A percentile compares a stretch with the other conserved stretches of the same genome.
These are phyloP conservation scores for Penicillium atrosanguineum DNA, from an alignment of 495 filamentous ascomycete species.

Conservation along the genomic window DNA sequence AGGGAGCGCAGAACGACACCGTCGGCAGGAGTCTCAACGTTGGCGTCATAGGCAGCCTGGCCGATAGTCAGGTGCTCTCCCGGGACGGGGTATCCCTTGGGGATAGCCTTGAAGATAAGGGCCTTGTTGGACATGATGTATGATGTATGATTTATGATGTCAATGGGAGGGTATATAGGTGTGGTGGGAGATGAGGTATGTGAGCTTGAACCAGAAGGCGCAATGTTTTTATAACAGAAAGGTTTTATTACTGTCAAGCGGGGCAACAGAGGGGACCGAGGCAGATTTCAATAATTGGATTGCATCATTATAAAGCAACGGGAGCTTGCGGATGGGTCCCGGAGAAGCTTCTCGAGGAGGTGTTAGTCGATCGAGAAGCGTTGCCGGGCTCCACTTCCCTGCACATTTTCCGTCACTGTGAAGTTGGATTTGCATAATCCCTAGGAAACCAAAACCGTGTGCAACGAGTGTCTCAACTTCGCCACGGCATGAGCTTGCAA, in stretches of 20 bases:
- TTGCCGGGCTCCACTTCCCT: slow-evolving; percentile 14
- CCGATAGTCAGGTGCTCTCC: slow-evolving; percentile 77
- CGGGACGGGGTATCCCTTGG: slow-evolving; percentile 62
- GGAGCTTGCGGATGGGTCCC: slow-evolving; percentile 13
- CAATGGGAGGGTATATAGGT: slow-evolving; percentile 2
- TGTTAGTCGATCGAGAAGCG: slow-evolving; percentile 10
- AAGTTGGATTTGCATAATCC: neutral
- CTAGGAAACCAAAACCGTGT: neutral
- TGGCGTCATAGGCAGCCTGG: slow-evolving; percentile 60
- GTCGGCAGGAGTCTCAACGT: slow-evolving; percentile 60
- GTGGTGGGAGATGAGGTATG: neutral
- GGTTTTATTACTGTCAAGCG: slow-evolving; percentile 8
- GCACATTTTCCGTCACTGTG: neutral
- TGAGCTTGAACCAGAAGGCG: neutral
- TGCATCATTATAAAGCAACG: slow-evolving; percentile 26
- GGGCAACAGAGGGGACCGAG: slow-evolving; percentile 20
- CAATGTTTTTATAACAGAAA: slow-evolving; percentile 13
- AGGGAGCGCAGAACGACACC: slow-evolving; percentile 71
- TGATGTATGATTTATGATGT: neutral
- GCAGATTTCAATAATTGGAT: slow-evolving; percentile 4
- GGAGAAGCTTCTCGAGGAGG: slow-evolving; percentile 35
- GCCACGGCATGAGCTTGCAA: neutral
- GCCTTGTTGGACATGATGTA: slow-evolving; percentile 66
- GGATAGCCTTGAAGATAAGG: slow-evolving; percentile 73
- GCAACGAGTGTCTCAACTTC: neutral